Evolutionary conservation across 2,329 filamentous ascomycete species (phyloP).

Genomic region (Pseudocercospora cruenta): DNA sequence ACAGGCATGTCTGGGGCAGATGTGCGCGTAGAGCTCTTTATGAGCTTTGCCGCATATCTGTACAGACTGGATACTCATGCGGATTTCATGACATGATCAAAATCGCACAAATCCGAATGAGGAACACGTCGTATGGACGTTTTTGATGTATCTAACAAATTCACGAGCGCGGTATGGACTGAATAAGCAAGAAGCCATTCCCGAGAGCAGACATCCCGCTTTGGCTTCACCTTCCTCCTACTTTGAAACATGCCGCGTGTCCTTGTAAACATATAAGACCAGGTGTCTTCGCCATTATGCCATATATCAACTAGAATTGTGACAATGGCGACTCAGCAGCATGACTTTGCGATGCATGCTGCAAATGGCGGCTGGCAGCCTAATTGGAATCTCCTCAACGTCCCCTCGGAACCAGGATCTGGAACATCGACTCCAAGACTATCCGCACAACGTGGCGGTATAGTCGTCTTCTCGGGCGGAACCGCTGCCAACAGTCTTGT

Average conservation of each 20-base stretch:
- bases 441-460: constrained; percentile 49
- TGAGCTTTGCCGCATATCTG: neutral
- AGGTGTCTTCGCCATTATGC: neutral
- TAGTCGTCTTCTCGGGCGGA: constrained; percentile 75
- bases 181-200: constrained; percentile 5
- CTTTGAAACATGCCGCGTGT: constrained; percentile 7
- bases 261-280: neutral
- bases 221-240: neutral
- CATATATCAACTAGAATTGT: no score
- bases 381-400: neutral
- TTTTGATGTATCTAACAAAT: constrained; percentile 3
- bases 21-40: neutral
- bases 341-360: constrained; percentile 2
- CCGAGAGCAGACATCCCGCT: constrained; percentile 9
- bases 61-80: neutral
- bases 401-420: constrained; percentile 3
- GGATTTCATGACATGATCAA: neutral
- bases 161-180: constrained; percentile 9
- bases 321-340: neutral
- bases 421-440: constrained; percentile 7
- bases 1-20: neutral
- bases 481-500: constrained; percentile 94
- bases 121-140: neutral
- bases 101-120: neutral
- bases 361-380: constrained; percentile 3